Evolutionary conservation across 2,329 filamentous ascomycete genomes (phyloP).

Genomic region (Didymella exigua): DNA sequence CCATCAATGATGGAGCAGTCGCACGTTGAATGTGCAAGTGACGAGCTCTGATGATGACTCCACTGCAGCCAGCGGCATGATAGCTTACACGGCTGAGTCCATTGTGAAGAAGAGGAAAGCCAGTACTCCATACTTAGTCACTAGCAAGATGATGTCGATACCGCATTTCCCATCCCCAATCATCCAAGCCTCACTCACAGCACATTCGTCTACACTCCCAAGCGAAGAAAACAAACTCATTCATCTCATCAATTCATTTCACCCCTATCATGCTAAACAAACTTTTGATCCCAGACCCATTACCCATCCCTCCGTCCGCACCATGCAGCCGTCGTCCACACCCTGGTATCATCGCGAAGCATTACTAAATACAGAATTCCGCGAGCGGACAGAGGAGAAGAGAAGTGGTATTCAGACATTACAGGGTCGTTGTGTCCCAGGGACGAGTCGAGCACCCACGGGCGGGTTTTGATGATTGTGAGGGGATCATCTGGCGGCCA

Average conservation of each 20-base stretch:
- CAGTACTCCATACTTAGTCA: too few species aligned
- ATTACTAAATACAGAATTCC: conserved; percentile 35
- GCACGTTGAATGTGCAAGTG: too few species aligned
- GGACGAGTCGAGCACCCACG: conserved; percentile 29
- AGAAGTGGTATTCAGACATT: conserved; percentile 46
- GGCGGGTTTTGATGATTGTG: neutral
- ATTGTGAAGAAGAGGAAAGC: too few species aligned
- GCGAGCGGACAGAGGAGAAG: conserved; percentile 2
- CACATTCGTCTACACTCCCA: too few species aligned
- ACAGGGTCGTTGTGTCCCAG: conserved; percentile 38
- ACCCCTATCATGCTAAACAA: neutral
- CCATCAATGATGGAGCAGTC: too few species aligned
- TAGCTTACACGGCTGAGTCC: too few species aligned
- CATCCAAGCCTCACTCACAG: too few species aligned
- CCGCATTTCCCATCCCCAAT: too few species aligned
- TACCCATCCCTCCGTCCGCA: neutral
- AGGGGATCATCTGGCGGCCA: conserved; percentile 1
- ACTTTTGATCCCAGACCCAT: neutral
- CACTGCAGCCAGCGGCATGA: too few species aligned
- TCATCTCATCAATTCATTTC: neutral
- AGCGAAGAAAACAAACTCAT: neutral
- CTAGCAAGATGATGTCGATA: too few species aligned
- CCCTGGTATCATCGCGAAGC: conserved; percentile 33
- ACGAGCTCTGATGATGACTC: too few species aligned
- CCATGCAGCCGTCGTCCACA: conserved; percentile 2